Percentiles rank a stretch among this genome's conserved stretches.
These are phyloP conservation scores for Podaxis sp. DNA, from an alignment of 768 basidiomycete genomes.

Conservation along the genomic window DNA sequence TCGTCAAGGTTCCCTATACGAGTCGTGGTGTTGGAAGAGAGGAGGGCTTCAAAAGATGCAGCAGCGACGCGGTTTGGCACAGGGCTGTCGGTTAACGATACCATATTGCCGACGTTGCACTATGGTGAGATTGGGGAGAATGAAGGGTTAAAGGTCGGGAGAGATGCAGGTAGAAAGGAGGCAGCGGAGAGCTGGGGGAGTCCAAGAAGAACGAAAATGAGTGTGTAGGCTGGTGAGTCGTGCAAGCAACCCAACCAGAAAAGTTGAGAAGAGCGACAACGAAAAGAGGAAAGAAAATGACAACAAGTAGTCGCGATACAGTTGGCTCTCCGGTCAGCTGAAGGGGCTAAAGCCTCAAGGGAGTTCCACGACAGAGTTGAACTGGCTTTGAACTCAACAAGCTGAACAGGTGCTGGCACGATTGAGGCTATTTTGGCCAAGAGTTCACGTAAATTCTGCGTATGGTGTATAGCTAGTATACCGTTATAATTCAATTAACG, in stretches of 20 bases:
- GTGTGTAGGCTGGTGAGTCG: background rate
- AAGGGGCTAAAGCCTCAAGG: background rate
- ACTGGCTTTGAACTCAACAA: background rate
- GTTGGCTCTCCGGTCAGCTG: background rate
- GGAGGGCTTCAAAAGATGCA: conserved; percentile 12
- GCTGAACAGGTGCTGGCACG: background rate
- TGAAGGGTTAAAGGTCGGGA: background rate
- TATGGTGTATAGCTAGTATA: too few relatives aligned
- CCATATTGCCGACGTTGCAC: conserved; percentile 6
- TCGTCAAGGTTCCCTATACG: background rate
- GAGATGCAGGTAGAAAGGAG: background rate
- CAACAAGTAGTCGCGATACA: background rate
- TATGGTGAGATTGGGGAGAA: background rate
- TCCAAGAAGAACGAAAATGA: background rate
- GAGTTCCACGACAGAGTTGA: conserved; percentile 3
- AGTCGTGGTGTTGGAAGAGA: conserved; percentile 2
- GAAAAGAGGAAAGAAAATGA: background rate
- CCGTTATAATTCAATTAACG: too few relatives aligned
- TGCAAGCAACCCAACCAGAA: background rate
- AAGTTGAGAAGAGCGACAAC: background rate
- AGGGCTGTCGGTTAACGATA: conserved; percentile 5
- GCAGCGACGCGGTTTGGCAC: background rate
- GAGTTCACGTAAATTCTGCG: background rate
- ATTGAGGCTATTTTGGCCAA: background rate
- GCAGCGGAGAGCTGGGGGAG: too few relatives aligned